These are phyloP conservation scores for Glonium stellatum DNA, from an alignment of 495 filamentous ascomycete species.

Conservation along the genomic window DNA sequence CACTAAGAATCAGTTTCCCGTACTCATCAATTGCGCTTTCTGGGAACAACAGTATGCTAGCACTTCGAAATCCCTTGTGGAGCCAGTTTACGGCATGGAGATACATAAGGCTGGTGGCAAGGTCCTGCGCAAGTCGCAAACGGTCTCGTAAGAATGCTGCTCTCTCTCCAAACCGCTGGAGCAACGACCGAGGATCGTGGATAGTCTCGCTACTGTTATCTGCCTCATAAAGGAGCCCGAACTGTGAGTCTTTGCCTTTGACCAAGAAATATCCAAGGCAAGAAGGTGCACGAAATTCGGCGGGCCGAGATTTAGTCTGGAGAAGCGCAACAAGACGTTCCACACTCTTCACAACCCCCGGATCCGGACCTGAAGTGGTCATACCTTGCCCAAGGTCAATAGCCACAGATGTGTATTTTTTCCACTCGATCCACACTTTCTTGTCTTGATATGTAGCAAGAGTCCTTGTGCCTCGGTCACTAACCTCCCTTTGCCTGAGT, in stretches of 20 bases:
- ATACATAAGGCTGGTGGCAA: conserved; percentile 10
- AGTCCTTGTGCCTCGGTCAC: conserved; percentile 1
- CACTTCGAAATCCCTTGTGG: conserved; percentile 47
- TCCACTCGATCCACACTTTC: conserved; percentile 9
- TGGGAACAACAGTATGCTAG: conserved; percentile 47
- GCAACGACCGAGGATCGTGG: not conserved
- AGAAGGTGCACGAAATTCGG: not conserved
- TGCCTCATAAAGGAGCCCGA: not conserved
- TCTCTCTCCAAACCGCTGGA: not conserved
- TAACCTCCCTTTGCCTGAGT: not conserved
- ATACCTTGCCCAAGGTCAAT: not conserved
- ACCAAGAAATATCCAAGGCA: conserved; percentile 2
- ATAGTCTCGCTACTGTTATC: not conserved
- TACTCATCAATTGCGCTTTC: conserved; percentile 15
- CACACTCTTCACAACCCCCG: not conserved
- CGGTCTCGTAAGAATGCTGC: not conserved
- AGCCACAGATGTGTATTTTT: conserved; percentile 1
- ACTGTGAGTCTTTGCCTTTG: not conserved
- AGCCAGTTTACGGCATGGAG: conserved; percentile 49
- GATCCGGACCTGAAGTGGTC: not conserved
- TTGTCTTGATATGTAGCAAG: not conserved
- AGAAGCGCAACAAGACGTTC: not conserved
- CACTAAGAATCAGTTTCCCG: conserved; percentile 40
- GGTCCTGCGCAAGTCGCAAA: conserved; percentile 8
- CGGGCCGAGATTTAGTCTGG: not conserved